Evolutionary conservation across 768 basidiomycete species (phyloP).

Genomic region (Lactifluus pinguis): DNA sequence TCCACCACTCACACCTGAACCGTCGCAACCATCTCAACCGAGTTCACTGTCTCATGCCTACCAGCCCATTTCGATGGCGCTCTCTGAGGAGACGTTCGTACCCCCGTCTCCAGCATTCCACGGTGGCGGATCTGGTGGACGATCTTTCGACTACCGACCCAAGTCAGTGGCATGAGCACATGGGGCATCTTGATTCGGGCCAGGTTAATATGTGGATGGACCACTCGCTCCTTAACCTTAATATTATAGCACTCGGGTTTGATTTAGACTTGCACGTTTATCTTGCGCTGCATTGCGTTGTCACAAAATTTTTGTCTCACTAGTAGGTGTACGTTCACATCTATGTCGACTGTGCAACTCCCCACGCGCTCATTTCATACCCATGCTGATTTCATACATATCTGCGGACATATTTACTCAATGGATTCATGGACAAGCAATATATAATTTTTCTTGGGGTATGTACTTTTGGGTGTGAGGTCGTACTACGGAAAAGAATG

Average conservation of each 20-base stretch:
- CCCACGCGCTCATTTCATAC: neutral
- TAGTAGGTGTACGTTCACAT: neutral
- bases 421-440: neutral
- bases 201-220: neutral
- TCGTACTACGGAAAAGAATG: neutral
- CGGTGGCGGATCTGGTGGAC: neutral
- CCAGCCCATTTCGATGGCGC: conserved; percentile 59
- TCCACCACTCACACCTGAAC: conserved; percentile 7
- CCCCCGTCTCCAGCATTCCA: conserved; percentile 29
- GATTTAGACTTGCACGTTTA: neutral
- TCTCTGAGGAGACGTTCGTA: conserved; percentile 31
- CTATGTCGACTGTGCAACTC: neutral
- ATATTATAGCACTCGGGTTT: neutral
- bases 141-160: conserved; percentile 13
- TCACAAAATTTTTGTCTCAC: neutral
- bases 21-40: neutral
- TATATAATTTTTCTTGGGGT: conserved; percentile 11
- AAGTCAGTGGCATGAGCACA: conserved; percentile 27
- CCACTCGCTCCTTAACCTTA: neutral
- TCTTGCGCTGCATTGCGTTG: neutral
- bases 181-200: neutral
- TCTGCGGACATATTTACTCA: neutral
- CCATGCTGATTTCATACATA: neutral
- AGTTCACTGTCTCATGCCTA: conserved; percentile 39
- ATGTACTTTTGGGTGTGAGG: conserved; percentile 4